Percentiles rank a stretch among this genome's conserved stretches.
phyloP scores from a whole-genome alignment of 495 filamentous ascomycete species.

The Penicillium cinerascens region DNA sequence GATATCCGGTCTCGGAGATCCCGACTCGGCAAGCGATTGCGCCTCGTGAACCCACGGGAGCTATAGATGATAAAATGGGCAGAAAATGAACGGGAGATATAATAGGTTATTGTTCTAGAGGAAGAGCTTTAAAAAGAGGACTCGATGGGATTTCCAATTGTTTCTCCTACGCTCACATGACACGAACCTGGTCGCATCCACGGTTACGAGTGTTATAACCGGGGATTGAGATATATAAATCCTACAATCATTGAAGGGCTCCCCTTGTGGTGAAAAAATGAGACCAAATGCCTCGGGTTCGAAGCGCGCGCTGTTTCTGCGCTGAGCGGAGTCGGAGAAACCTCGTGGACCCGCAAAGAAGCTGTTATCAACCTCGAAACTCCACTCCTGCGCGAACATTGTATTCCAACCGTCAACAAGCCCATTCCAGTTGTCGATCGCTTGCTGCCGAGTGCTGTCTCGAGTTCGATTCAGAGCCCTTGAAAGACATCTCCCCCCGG shows the following conservation, averaged over 20 bases:
- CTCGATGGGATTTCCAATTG: background rate
- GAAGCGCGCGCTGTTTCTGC: background rate
- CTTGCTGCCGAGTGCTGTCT: background rate
- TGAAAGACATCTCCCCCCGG: slow-evolving; percentile 3
- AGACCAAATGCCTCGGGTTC: background rate
- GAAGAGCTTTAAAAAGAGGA: background rate
- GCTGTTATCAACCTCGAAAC: slow-evolving; percentile 1
- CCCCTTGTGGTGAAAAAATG: background rate
- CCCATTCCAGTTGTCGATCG: slow-evolving; percentile 13
- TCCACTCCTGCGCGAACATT: background rate
- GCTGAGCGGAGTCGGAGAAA: slow-evolving; percentile 39
- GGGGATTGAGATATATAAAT: background rate
- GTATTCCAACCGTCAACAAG: background rate
- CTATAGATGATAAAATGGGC: background rate
- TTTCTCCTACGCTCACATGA: background rate
- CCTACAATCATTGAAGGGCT: no score
- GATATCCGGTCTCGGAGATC: slow-evolving; percentile 21
- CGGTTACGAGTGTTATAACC: background rate
- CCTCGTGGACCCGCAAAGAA: slow-evolving; percentile 5
- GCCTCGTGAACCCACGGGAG: slow-evolving; percentile 8
- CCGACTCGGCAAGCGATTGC: slow-evolving; percentile 13
- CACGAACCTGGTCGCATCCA: background rate
- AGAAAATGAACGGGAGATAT: background rate
- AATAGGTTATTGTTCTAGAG: background rate
- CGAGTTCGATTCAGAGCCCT: background rate